Evolutionary conservation across 2,329 filamentous ascomycete species (phyloP).

Genomic region (Claviceps sp.): DNA sequence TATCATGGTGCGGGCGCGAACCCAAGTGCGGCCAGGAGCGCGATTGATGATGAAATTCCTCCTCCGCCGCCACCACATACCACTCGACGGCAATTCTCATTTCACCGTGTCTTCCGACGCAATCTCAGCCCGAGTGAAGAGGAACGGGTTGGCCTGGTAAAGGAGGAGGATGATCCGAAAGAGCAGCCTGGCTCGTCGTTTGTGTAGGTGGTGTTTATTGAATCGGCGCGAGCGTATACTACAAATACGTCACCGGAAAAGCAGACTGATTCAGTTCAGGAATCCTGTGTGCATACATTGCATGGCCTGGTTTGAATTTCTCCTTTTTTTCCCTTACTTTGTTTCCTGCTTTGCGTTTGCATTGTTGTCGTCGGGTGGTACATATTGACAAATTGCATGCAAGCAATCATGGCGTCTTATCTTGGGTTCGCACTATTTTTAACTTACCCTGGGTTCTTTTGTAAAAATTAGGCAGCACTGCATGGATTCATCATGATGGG

Average conservation of each 20-base stretch:
- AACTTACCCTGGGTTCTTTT: no score
- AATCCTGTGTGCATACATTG: no score
- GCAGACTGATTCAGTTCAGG: no score
- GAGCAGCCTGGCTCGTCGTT: background rate
- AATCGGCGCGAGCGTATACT: background rate
- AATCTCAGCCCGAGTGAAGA: slow-evolving; percentile 55
- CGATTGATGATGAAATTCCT: slow-evolving; percentile 19
- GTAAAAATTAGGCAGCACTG: no score
- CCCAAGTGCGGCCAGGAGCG: slow-evolving; percentile 19
- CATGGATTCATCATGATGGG: no score
- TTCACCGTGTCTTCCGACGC: slow-evolving; percentile 64
- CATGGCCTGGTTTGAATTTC: background rate
- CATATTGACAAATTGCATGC: background rate
- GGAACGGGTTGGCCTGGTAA: slow-evolving; percentile 71
- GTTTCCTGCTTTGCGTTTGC: background rate
- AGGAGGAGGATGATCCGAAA: slow-evolving; percentile 27
- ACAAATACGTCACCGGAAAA: background rate
- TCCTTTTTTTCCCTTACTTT: background rate
- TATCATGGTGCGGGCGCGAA: slow-evolving; percentile 35
- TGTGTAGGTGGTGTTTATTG: background rate
- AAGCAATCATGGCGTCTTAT: background rate
- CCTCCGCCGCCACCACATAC: slow-evolving; percentile 44
- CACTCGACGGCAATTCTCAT: slow-evolving; percentile 74
- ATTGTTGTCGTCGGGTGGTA: background rate
- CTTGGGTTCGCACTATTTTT: background rate